phyloP scores from a whole-genome alignment of 2,329 filamentous ascomycete species.

The Pyrenophora teres region DNA sequence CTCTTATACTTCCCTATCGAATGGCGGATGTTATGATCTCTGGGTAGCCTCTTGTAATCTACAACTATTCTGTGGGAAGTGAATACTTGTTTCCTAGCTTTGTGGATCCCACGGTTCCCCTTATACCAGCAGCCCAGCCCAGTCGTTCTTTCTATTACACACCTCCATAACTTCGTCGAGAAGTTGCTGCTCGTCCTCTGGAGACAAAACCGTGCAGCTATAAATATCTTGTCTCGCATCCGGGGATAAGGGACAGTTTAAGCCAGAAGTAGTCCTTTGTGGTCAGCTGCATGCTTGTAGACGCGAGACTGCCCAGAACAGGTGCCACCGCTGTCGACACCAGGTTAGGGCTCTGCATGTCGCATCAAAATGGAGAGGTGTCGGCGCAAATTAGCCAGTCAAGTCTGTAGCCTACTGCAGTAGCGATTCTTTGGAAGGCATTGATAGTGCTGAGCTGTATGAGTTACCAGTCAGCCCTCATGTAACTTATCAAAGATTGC shows the following conservation, averaged over 20 bases:
- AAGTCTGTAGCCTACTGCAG: constrained; percentile 14
- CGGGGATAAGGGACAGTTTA: constrained; percentile 46
- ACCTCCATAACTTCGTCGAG: constrained; percentile 23
- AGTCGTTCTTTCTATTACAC: constrained; percentile 1
- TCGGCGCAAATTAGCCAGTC: constrained; percentile 12
- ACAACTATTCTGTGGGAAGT: constrained; percentile 54
- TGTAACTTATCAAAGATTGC: constrained; percentile 24
- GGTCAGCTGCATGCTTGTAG: constrained; percentile 37
- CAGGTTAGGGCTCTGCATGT: constrained; percentile 4
- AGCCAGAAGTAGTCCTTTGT: constrained; percentile 51
- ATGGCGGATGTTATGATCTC: constrained; percentile 44
- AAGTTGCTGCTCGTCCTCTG: constrained; percentile 29
- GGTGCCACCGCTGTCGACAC: background rate
- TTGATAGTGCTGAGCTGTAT: constrained; percentile 18
- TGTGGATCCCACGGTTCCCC: constrained; percentile 52
- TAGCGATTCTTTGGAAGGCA: constrained; percentile 16
- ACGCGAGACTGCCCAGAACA: background rate
- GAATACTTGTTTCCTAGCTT: constrained; percentile 56
- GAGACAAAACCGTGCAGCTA: constrained; percentile 43
- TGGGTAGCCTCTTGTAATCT: constrained; percentile 46
- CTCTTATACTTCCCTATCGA: constrained; percentile 21
- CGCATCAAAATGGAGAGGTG: constrained; percentile 19
- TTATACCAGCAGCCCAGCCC: constrained; percentile 53
- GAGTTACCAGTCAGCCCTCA: constrained; percentile 22
- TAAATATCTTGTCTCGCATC: constrained; percentile 13